Base-by-base conservation (phyloP, 2,329 filamentous ascomycete genomes). In the Leptographium wingfieldii region DNA sequence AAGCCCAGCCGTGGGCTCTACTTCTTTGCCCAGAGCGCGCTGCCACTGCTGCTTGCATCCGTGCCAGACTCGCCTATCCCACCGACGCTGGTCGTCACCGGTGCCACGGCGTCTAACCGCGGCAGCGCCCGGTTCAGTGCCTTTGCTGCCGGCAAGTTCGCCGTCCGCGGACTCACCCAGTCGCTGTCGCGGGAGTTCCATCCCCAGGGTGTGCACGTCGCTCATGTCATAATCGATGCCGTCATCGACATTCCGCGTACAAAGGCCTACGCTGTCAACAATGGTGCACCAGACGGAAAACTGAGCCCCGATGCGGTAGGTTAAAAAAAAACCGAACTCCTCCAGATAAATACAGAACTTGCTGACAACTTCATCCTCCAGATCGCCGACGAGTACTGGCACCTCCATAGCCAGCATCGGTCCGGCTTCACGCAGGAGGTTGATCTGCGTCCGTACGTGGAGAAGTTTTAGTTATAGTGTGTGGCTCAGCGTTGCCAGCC, bases 371-470 rank as follows among this genome's bases (percentile, higher is more conserved):
- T 43, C 19, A 22, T 46, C 33, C 43, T 31, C 46, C 62, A 92
- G 84, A 95, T 95, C 76, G 90, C 90, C 12, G 89, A 95, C 65
- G 81, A 83, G 12, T 95, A 95, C 68, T 95, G 90, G 89, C 77
- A 86, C 69, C 69, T 95, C 67, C 90, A 95, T 68, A 87, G 84
- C 0, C 90, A 96, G 74, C 87, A 86, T 38, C 80, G 82, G 65
- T 89, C 87, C 6, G 83, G 83, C 2, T 95, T 92, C 68, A 91
- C 88, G 0, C 88, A 89, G 68, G 89, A 95, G 73, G 72, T 95
- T 66, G 90, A 95, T 71, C 74, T 92, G 35, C 77, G 90, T 63
- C 90, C 90, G 1, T 91, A 83, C 71, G 77, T 91, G 58, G 90
- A 95, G 77, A 95, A 92, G 71, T 95, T 88, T 77, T 92, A 79